A percentile compares a stretch with the other conserved stretches of the same genome.
phyloP scores from a whole-genome alignment of 1,284 basidiomycete species.

The Pyrrhoderma noxium region DNA sequence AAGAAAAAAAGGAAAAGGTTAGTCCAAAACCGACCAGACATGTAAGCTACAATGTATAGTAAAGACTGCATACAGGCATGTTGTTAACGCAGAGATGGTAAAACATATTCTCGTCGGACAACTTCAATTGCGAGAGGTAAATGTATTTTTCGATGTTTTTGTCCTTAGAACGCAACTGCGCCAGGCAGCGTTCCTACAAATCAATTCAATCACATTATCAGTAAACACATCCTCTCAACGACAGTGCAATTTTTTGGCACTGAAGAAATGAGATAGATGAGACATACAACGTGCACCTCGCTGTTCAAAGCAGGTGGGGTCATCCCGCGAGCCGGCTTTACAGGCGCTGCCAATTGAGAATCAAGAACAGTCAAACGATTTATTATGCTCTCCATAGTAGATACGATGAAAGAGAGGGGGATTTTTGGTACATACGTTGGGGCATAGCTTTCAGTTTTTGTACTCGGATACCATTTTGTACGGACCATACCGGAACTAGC shows the following conservation, averaged over 20 bases:
- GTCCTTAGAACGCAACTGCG: conserved; percentile 69
- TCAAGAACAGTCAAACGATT: conserved; percentile 18
- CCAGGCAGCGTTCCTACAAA: conserved; percentile 42
- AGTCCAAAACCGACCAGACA: too few relatives aligned
- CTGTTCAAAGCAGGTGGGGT: conserved; percentile 56
- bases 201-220: too few relatives aligned
- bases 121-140: conserved; percentile 67
- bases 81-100: conserved; percentile 63
- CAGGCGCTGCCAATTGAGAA: conserved; percentile 32
- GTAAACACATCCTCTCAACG: too few relatives aligned
- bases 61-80: conserved; percentile 41
- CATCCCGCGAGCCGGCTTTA: conserved; percentile 48
- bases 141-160: conserved; percentile 77
- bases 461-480: conserved; percentile 36
- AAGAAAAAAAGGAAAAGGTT: background rate
- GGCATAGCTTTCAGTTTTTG: conserved; percentile 58
- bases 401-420: background rate
- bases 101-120: conserved; percentile 66
- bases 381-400: conserved; percentile 18
- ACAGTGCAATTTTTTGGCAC: too few relatives aligned
- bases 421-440: conserved; percentile 37
- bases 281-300: conserved; percentile 37
- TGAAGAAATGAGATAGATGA: too few relatives aligned
- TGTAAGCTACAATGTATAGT: too few relatives aligned
- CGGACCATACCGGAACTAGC: conserved; percentile 59